Evolutionary conservation across 805 yeast genomes (phyloP).

Genomic region (Lachancea thermotolerans): DNA sequence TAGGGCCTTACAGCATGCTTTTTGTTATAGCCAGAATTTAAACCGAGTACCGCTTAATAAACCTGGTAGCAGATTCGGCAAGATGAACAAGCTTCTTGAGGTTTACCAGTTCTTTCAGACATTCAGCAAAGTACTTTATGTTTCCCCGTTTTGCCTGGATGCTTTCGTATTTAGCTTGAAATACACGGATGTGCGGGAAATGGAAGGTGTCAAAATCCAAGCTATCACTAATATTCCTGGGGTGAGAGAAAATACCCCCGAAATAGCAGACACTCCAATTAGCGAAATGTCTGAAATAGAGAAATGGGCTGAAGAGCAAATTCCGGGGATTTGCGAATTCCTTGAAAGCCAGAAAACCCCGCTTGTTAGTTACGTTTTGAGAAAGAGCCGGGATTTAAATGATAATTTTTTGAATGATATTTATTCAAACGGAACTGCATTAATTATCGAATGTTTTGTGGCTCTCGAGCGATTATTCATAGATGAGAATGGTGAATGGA

Average conservation of each 20-base stretch:
- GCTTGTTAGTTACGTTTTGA: slow-evolving; percentile 13
- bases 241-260: background rate
- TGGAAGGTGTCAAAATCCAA: background rate
- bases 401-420: slow-evolving; percentile 19
- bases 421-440: slow-evolving; percentile 20
- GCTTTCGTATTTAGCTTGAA: slow-evolving; percentile 25
- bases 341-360: slow-evolving; percentile 12
- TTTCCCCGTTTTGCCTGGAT: slow-evolving; percentile 26
- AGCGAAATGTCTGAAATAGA: background rate
- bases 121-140: slow-evolving; percentile 20
- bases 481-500: slow-evolving; percentile 31
- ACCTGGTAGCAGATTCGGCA: slow-evolving; percentile 6
- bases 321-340: slow-evolving; percentile 12
- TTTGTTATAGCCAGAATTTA: slow-evolving; percentile 18
- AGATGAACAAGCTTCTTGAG: slow-evolving; percentile 23
- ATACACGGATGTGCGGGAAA: slow-evolving; percentile 24
- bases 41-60: slow-evolving; percentile 15
- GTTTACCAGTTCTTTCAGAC: slow-evolving; percentile 28
- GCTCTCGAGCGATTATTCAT: slow-evolving; percentile 28
- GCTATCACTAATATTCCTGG: background rate
- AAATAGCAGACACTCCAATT: background rate
- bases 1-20: slow-evolving; percentile 12
- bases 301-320: background rate
- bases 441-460: slow-evolving; percentile 26
- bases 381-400: background rate